Evolutionary conservation across 2,329 filamentous ascomycete genomes (phyloP), one percentile per base, ranked within the genome.

Genomic region (Xylariaceae sp.): DNA sequence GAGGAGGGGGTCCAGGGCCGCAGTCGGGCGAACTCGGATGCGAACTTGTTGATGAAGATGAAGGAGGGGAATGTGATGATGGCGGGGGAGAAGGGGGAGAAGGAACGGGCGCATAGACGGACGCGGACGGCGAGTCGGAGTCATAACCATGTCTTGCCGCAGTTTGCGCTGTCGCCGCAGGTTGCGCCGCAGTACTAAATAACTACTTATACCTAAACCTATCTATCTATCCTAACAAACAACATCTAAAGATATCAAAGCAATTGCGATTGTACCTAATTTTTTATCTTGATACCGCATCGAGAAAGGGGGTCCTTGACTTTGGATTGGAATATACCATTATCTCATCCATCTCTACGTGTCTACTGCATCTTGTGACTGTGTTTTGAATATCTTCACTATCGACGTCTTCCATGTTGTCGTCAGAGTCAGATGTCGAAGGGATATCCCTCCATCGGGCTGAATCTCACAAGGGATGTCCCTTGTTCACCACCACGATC

Each of bases 111-210:
- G 48, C 69, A 71, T 10, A 63, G 69, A n/a, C 66, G 71, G 37
- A 70, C 71, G n/a, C 67, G 70, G 37, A 73, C 71, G 34, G 71
- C 65, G 34, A 73, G 71, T 56, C 65, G 68, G 11, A 72, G 69
- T 63, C 68, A 69, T 58, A 55, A 68, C 53, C 63, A 63, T 11
- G 60, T 62, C 5, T 65, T 68, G 23, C 70, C 69, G 13, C 67
- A 70, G 57, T 67, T 73, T 30, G 67, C 66, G 4, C 66, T 73
- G n/a, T 73, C 72, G 62, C 71, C 70, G 6, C 62, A 63, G 35
- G 52, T 68, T 23, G 37, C 58, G 11, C 60, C 55, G 37, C 64
- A 62, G 15, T 41, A 37, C 45, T 64, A 41, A 41, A 41, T 30
- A 30, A 4, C 37, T 13, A 41, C 2, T 2, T 10, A 41, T 13